Evolutionary conservation across 768 basidiomycete species (phyloP), one percentile per base, ranked within the genome.

Genomic region (Porphyrellus cyaneotinctus): DNA sequence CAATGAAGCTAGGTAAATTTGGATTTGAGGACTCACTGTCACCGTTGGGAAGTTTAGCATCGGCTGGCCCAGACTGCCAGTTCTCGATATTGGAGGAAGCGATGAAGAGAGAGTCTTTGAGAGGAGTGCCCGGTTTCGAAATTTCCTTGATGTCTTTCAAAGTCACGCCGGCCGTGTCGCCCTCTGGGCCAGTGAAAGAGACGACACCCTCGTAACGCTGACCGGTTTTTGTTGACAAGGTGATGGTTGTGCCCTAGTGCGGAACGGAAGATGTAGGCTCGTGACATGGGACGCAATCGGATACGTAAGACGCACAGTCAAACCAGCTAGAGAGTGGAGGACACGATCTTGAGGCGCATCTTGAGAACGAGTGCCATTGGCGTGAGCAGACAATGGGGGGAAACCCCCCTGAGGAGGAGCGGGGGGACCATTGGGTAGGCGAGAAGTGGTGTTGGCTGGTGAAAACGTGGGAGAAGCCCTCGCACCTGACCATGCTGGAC

Each of bases 141-240:
- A 91, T 71, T 57, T 92, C 89, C 71, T 84, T 87, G 63, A 80
- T 87, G 68, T 91, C 87, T 64, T 83, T 85, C 56, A 92, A 78
- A 9, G 83, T 83, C 48, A 91, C 81, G 42, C 90, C 91, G 13
- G 74, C 69, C 24, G 79, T 82, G 66, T 88, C 86, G 42, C 85
- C 83, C 62, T 90, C 88, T 20, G 66, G 72, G 52, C 65, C 67
- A 36, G 86, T 85, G 23, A 82, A 82, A 14, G 62, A 72, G 51
- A 92, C 74, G 58, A 82, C 81, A 51, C 89, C 90, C 65, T 91
- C 87, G 67, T 82, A 86, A 57, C 87, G 87, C 60, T 81, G 77
- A 31, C 76, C 73, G 14, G 84, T 77, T 78, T 88, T 88, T 41
- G 85, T 87, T 22, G 70, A 66, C 53, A 92, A 77, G n/a, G 88